Evolutionary conservation across 2,329 filamentous ascomycete species (phyloP).

Genomic region (Albifimbria verrucaria): DNA sequence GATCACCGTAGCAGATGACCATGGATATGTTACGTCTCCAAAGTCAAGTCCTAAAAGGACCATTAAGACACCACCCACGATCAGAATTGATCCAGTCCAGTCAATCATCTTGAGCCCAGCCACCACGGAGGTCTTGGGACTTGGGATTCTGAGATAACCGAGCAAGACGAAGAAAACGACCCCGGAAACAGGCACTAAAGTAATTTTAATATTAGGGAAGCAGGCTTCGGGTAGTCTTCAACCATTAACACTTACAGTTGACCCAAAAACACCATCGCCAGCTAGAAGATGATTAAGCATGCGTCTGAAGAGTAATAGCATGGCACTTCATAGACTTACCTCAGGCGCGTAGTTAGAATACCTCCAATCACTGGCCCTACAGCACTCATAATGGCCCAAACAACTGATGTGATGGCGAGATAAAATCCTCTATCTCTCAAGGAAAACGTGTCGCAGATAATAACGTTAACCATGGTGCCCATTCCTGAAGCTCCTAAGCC

Average conservation of each 20-base stretch:
- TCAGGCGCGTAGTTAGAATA: constrained; percentile 58
- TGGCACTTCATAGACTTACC: constrained; percentile 27
- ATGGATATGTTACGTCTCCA: neutral
- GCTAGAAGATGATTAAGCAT: constrained; percentile 2
- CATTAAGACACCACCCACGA: neutral
- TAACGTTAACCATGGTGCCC: constrained; percentile 50
- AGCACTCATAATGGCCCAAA: constrained; percentile 63
- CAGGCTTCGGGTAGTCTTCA: constrained; percentile 20
- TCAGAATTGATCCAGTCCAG: neutral
- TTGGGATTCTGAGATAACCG: neutral
- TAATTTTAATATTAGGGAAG: neutral
- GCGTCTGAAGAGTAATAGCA: neutral
- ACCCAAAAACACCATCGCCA: constrained; percentile 51
- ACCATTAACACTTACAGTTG: constrained; percentile 34
- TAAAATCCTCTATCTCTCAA: constrained; percentile 37
- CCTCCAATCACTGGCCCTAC: constrained; percentile 66
- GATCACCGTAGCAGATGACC: neutral
- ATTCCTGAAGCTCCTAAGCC: constrained; percentile 51
- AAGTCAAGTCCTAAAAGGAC: neutral
- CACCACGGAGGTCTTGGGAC: neutral
- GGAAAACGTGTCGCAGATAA: constrained; percentile 52
- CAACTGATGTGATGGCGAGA: constrained; percentile 62
- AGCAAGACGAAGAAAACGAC: neutral
- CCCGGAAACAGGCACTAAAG: constrained; percentile 42
- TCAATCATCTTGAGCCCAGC: neutral